Evolutionary conservation across 371 early-diverging fungal genomes (phyloP), one percentile per base, ranked within the genome.

Genomic region (Nematocida ausubeli): DNA sequence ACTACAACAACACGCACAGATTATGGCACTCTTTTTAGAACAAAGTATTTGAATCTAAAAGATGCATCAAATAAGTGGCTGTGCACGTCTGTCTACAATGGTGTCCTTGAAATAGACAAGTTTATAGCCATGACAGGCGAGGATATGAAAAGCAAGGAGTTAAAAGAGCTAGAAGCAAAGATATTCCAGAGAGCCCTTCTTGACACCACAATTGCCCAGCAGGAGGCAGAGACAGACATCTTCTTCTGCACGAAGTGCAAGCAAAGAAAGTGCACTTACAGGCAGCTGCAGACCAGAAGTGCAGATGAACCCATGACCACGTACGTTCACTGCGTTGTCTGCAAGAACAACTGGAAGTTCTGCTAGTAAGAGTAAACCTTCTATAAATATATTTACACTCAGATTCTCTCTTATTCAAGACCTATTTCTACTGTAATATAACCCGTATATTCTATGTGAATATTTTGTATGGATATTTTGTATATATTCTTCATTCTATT

Each of bases 281-380:
- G 81, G 30, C 87, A 87, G 70, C 58, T 85, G 51, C 87, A 87
- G 64, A 87, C 87, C 12, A 80, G 87, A 68, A 84, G 84, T 65
- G 87, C 85, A n/a, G 87, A 87, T 70, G 87, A 87, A 68, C 87
- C 87, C 12, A 87, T 87, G 87, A 87, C 87, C 7, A 87, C 85
- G 24, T 87, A 81, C 80, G 85, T 85, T 14, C 67, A 70, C 32
- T 87, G 87, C 67, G 69, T 78, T 16, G 75, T 66, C 28, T 87
- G 87, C 81, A 84, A 83, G 56, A 69, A 87, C 67, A 83, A 73
- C 14, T 87, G 87, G 85, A 85, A 82, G 70, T 86, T 86, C 73
- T 85, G 72, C 44, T 82, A 79, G 81, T 44, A 44, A 2, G 9
- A 44, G 19, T 44, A 44, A 44, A 44, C n/a, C n/a, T n/a, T n/a